phyloP scores from a whole-genome alignment of 495 filamentous ascomycete species.

The Pseudomonodictys pantanalensis region DNA sequence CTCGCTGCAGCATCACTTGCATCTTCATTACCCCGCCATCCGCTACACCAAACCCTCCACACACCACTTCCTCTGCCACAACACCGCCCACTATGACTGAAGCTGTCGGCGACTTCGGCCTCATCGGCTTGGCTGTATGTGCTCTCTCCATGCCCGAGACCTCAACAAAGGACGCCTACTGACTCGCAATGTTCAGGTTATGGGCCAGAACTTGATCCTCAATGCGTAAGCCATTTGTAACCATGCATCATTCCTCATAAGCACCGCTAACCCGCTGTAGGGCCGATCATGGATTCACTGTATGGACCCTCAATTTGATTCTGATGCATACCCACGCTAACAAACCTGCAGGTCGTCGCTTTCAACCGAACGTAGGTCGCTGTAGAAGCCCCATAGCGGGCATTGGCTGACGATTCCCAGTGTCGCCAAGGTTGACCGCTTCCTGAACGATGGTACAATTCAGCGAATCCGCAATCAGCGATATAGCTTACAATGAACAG shows the following conservation, averaged over 20 bases:
- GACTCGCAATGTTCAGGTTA: slow-evolving; percentile 53
- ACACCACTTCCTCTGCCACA: slow-evolving; percentile 1
- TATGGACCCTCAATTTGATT: neutral
- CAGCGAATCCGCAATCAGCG: neutral
- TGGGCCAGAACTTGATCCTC: slow-evolving; percentile 97
- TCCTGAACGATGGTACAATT: slow-evolving; percentile 76
- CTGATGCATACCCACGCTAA: slow-evolving; percentile 5
- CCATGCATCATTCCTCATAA: neutral
- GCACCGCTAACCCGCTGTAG: slow-evolving; percentile 22
- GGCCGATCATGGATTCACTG: slow-evolving; percentile 63
- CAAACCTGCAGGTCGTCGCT: slow-evolving; percentile 59
- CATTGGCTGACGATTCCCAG: slow-evolving; percentile 13
- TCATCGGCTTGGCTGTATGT: slow-evolving; percentile 84
- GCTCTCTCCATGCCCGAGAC: neutral
- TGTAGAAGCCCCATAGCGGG: neutral
- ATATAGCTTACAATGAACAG: slow-evolving; percentile 19
- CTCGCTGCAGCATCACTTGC: slow-evolving; percentile 1
- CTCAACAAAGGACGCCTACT: neutral
- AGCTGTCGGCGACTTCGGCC: slow-evolving; percentile 81
- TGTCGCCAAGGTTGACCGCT: slow-evolving; percentile 92
- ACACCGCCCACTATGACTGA: slow-evolving; percentile 25
- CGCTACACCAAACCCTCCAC: slow-evolving; percentile 8
- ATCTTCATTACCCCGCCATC: slow-evolving; percentile 23
- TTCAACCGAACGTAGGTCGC: slow-evolving; percentile 82
- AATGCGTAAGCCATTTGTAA: slow-evolving; percentile 61